phyloP scores from a whole-genome alignment of 148 eudicot genomes.

The Rhododendron griersonianum region DNA sequence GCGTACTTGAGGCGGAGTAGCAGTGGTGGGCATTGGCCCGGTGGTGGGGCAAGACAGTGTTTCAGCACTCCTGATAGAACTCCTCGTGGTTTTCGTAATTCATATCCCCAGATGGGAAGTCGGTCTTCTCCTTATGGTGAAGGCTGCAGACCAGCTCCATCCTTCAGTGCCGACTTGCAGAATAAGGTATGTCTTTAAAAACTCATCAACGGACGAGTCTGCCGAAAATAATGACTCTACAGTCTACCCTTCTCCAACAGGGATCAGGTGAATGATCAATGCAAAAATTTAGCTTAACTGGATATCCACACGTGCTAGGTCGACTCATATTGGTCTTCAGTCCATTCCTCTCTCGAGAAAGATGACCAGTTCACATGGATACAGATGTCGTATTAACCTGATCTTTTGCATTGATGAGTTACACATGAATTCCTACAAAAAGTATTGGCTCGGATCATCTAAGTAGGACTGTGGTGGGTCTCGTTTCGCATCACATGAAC shows the following conservation, averaged over 20 bases:
- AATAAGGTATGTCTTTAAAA: conserved; percentile 27
- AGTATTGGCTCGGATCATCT: neutral
- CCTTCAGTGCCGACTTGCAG: conserved; percentile 14
- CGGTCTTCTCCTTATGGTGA: conserved; percentile 26
- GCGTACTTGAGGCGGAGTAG: conserved; percentile 19
- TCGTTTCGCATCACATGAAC: neutral
- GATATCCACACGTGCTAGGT: neutral
- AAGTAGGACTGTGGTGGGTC: neutral
- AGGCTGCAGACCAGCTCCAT: conserved; percentile 15
- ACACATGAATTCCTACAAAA: neutral
- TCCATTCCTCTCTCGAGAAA: neutral
- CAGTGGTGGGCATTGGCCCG: conserved; percentile 12
- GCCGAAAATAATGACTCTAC: neutral
- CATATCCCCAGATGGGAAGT: conserved; percentile 27
- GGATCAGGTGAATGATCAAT: neutral
- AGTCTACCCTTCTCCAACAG: neutral
- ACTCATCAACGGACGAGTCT: neutral
- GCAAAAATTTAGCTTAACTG: neutral
- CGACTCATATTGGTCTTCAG: neutral
- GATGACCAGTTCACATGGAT: neutral
- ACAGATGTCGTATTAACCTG: neutral
- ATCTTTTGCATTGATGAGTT: neutral
- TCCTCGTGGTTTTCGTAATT: conserved; percentile 9
- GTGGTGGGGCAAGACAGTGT: conserved; percentile 11
- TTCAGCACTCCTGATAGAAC: conserved; percentile 16